Conservation (phyloP, 345 rosid genomes). For the Moricandia moricandioides region DNA sequence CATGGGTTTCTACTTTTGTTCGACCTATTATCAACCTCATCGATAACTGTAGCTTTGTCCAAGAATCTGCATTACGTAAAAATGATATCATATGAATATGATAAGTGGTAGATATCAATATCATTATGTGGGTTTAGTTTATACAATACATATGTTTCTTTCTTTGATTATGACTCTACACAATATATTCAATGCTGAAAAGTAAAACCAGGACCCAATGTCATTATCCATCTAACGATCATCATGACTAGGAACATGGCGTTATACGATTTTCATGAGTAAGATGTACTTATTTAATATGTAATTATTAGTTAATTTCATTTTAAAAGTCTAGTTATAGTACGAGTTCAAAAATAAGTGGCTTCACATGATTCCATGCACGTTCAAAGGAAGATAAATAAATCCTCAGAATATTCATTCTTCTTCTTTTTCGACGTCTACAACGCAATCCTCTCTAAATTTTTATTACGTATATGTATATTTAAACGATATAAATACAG, state of each 20-base stretch:
- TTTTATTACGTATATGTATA: not conserved
- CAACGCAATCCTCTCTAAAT: not conserved
- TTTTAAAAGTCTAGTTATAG: not conserved
- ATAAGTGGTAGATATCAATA: not conserved
- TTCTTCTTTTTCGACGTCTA: not conserved
- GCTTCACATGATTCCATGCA: constrained; percentile 24
- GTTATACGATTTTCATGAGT: constrained; percentile 1
- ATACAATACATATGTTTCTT: not conserved
- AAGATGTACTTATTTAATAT: not conserved
- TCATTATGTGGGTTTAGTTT: not conserved
- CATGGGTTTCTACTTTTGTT: constrained; percentile 56
- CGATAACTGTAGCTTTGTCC: constrained; percentile 78
- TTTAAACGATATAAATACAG: constrained; percentile 10
- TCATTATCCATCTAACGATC: not conserved
- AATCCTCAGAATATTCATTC: not conserved
- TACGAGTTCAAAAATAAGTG: constrained; percentile 1
- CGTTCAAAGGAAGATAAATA: constrained; percentile 2
- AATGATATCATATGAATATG: not conserved
- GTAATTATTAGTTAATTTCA: not conserved
- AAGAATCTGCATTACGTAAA: constrained; percentile 49
- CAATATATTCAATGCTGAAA: not conserved
- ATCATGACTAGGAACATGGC: constrained; percentile 9
- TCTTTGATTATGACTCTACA: constrained; percentile 1
- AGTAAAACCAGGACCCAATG: not conserved
- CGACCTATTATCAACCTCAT: constrained; percentile 44